phyloP scores from a whole-genome alignment of 192 early-diverging fungal species.

The Powellomyces hirtus region DNA sequence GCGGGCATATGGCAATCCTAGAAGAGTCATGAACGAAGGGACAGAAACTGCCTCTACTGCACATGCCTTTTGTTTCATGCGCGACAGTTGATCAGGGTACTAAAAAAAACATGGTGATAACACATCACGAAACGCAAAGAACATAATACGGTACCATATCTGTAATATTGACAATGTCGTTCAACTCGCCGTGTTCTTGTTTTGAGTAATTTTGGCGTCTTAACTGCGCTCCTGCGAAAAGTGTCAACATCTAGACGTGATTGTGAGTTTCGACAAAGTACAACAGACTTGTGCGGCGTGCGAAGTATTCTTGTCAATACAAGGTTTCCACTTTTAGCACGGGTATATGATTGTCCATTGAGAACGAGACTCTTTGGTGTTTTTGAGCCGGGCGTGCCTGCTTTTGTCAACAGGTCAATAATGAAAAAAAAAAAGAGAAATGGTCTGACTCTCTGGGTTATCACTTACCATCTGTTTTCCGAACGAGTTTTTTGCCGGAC shows the following conservation, averaged over 20 bases:
- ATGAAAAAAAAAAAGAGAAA: not conserved
- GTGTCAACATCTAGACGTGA: not conserved
- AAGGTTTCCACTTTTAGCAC: slow-evolving; percentile 30
- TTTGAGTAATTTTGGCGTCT: too few species aligned
- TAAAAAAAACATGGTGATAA: not conserved
- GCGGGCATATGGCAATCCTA: slow-evolving; percentile 21
- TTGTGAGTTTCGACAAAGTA: not conserved
- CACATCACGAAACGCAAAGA: not conserved
- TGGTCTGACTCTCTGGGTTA: not conserved
- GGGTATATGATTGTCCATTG: slow-evolving; percentile 20
- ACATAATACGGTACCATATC: slow-evolving; percentile 8
- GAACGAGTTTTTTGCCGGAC: slow-evolving; percentile 22
- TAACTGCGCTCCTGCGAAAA: not conserved
- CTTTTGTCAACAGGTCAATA: not conserved
- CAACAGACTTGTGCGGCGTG: slow-evolving; percentile 6
- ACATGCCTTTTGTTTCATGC: slow-evolving; percentile 24
- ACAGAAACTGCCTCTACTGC: slow-evolving; percentile 15
- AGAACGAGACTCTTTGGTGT: slow-evolving; percentile 22
- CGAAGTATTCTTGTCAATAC: slow-evolving; percentile 5
- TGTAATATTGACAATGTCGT: slow-evolving; percentile 25
- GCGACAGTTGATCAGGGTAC: not conserved
- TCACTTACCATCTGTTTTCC: slow-evolving; percentile 1
- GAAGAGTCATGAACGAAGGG: slow-evolving; percentile 22
- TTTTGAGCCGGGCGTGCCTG: not conserved
- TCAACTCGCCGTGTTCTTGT: too few species aligned